phyloP scores from a whole-genome alignment of 2,329 filamentous ascomycete species.

The Aspergillus candidus region DNA sequence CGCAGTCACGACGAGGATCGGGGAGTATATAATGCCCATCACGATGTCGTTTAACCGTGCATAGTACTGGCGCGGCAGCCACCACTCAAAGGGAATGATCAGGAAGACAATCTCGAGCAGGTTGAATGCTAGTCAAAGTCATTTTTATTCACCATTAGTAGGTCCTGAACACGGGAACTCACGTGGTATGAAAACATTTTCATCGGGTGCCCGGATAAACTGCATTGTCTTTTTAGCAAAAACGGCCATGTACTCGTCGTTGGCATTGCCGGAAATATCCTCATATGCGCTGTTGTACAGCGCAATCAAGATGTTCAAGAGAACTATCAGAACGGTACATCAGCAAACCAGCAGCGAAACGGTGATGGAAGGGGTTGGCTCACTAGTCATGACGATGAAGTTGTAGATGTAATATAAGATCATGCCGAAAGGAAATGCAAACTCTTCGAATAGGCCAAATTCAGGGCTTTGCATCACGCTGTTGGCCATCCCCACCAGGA shows the following conservation, averaged over 20 bases:
- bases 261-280: constrained; percentile 85
- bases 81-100: constrained; percentile 86
- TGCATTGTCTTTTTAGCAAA: constrained; percentile 94
- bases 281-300: constrained; percentile 96
- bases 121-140: constrained; percentile 60
- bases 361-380: constrained; percentile 10
- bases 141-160: background rate
- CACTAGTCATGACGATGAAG: constrained; percentile 84
- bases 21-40: constrained; percentile 81
- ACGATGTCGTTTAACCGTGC: constrained; percentile 79
- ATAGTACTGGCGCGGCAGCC: constrained; percentile 70
- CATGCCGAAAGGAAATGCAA: constrained; percentile 86
- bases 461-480: constrained; percentile 88
- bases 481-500: constrained; percentile 63
- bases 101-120: constrained; percentile 79
- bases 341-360: constrained; percentile 6
- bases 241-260: constrained; percentile 90
- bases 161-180: constrained; percentile 13
- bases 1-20: constrained; percentile 73
- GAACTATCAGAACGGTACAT: constrained; percentile 41
- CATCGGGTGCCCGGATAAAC: constrained; percentile 91
- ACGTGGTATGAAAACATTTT: constrained; percentile 94
- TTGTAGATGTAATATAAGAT: constrained; percentile 97
- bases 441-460: constrained; percentile 81
- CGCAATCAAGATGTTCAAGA: constrained; percentile 94